Evolutionary conservation across 2,329 filamentous ascomycete genomes (phyloP).

Genomic region (Xylariaceae sp.): DNA sequence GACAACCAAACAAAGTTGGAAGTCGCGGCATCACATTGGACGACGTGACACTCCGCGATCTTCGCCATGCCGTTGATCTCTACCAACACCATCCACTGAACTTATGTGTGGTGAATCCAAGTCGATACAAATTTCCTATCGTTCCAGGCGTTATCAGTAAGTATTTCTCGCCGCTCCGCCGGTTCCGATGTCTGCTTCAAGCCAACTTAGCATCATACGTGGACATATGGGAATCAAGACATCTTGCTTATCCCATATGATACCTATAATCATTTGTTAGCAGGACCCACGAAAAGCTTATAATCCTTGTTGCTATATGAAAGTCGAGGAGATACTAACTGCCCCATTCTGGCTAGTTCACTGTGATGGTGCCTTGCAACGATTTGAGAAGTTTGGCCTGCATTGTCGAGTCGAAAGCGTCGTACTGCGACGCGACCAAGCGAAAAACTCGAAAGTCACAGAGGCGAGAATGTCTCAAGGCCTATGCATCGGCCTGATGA

Average conservation of each 20-base stretch:
- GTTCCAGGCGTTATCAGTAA: slow-evolving; percentile 15
- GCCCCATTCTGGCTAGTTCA: slow-evolving; percentile 9
- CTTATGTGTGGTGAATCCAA: slow-evolving; percentile 10
- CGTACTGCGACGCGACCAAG: not conserved
- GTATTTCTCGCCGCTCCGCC: not conserved
- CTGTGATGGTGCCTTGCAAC: slow-evolving; percentile 13
- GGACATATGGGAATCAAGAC: too few relatives aligned
- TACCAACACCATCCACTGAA: slow-evolving; percentile 18
- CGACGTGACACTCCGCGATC: slow-evolving; percentile 24
- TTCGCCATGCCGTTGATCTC: slow-evolving; percentile 23
- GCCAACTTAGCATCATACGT: too few relatives aligned
- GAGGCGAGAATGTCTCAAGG: too few relatives aligned
- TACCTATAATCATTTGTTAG: too few relatives aligned
- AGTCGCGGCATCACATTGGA: slow-evolving; percentile 12
- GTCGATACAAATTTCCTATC: not conserved
- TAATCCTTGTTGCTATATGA: too few relatives aligned
- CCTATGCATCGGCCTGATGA: not conserved
- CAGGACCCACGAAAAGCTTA: too few relatives aligned
- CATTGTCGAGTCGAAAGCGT: not conserved
- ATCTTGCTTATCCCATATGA: too few relatives aligned
- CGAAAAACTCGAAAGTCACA: not conserved
- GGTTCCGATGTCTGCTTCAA: too few relatives aligned
- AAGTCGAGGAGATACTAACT: not conserved
- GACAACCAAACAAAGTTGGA: not conserved
- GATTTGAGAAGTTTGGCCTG: slow-evolving; percentile 1